Percentiles rank a stretch among this genome's conserved stretches.
These are phyloP conservation scores for Datisca glomerata DNA, from an alignment of 306 rosid genomes.

Conservation along the genomic window DNA sequence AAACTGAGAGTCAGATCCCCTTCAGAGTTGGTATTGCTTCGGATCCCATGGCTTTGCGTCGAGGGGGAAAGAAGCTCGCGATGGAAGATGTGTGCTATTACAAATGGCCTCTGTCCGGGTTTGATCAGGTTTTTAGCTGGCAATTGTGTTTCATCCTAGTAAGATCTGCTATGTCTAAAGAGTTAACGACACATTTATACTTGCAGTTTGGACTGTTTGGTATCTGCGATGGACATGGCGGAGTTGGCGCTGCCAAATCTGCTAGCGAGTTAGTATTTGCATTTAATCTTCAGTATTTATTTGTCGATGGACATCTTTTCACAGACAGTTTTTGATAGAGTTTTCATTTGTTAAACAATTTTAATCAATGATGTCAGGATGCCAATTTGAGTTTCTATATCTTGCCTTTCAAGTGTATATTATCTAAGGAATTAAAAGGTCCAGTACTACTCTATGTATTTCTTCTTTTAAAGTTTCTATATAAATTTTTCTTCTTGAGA, in stretches of 20 bases:
- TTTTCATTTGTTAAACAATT: too few species aligned
- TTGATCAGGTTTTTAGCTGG: constrained; percentile 57
- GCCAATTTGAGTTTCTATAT: too few species aligned
- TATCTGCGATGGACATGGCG: constrained; percentile 93
- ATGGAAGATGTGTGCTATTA: constrained; percentile 95
- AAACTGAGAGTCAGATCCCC: constrained; percentile 44
- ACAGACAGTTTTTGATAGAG: too few species aligned
- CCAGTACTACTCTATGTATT: too few species aligned
- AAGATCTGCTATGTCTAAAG: constrained; percentile 12
- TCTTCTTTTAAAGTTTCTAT: too few species aligned
- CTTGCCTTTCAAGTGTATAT: too few species aligned
- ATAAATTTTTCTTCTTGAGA: too few species aligned
- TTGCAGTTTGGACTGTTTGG: constrained; percentile 91
- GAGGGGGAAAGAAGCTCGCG: constrained; percentile 79
- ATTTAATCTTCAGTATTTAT: constrained; percentile 18
- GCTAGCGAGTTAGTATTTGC: constrained; percentile 81
- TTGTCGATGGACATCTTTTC: too few species aligned
- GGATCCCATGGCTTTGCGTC: constrained; percentile 95
- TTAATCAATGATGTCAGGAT: too few species aligned
- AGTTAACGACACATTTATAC: constrained; percentile 21
- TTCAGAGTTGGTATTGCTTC: constrained; percentile 89
- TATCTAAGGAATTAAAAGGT: too few species aligned
- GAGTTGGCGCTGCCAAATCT: constrained; percentile 79
- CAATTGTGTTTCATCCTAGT: constrained; percentile 4
- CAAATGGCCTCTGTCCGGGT: constrained; percentile 95